Conservation (phyloP, 176 grass and related monocot genomes). For the Aegilops umbellulata region DNA sequence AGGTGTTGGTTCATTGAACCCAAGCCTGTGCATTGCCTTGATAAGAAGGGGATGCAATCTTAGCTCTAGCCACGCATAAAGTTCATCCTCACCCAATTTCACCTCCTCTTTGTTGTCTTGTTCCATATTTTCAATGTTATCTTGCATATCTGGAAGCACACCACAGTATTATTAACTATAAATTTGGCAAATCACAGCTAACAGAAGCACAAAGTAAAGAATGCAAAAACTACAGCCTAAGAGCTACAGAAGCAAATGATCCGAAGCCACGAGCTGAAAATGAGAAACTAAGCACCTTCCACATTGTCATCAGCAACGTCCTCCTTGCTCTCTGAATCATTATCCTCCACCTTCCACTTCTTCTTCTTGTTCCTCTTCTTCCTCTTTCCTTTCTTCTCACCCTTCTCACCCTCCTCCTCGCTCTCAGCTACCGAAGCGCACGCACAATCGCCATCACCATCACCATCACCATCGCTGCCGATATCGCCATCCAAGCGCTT, state of each 20-base stretch:
- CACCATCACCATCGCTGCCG: background rate
- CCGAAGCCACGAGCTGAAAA: background rate
- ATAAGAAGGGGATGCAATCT: conserved; percentile 81
- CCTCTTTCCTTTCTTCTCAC: conserved; percentile 6
- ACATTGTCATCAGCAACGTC: conserved; percentile 15
- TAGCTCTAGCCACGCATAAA: conserved; percentile 70
- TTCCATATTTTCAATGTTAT: conserved; percentile 24
- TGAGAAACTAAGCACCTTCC: conserved; percentile 48
- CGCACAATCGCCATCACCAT: background rate
- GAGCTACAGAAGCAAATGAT: conserved; percentile 12
- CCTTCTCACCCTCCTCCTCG: conserved; percentile 4
- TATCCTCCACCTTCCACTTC: conserved; percentile 29
- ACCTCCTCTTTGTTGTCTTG: conserved; percentile 36
- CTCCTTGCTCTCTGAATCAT: background rate
- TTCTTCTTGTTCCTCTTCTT: conserved; percentile 55
- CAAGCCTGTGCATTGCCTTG: conserved; percentile 62
- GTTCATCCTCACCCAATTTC: conserved; percentile 67
- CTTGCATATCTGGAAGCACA: conserved; percentile 26
- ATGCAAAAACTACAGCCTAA: background rate
- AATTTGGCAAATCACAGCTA: background rate
- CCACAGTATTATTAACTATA: conserved; percentile 2
- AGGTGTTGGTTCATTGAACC: conserved; percentile 86
- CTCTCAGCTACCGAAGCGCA: conserved; percentile 15
- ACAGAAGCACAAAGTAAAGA: background rate
- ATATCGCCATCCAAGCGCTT: background rate